Evolutionary conservation across 2,329 filamentous ascomycete species (phyloP).

Genomic region (Colletotrichum nymphaeae): DNA sequence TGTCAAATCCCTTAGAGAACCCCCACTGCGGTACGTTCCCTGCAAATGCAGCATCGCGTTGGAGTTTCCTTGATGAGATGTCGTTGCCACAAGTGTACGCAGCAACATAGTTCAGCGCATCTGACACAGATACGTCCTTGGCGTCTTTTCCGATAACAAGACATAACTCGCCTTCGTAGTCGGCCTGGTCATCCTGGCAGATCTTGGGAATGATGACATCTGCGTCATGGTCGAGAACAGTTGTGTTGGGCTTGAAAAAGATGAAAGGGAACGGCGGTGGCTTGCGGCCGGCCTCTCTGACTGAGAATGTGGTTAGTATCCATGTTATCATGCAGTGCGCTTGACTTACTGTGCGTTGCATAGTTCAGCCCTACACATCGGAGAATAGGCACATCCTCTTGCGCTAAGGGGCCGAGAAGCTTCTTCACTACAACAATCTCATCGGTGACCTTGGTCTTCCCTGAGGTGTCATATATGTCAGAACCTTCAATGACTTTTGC

Average conservation of each 20-base stretch:
- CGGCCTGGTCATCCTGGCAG: constrained; percentile 58
- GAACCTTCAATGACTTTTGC: constrained; percentile 63
- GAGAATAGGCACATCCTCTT: constrained; percentile 64
- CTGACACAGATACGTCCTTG: constrained; percentile 56
- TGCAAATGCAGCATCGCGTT: constrained; percentile 59
- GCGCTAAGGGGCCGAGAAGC: constrained; percentile 63
- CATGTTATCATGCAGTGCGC: background rate
- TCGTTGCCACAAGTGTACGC: constrained; percentile 68
- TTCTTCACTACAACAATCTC: constrained; percentile 64
- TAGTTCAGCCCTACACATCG: constrained; percentile 71
- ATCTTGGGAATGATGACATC: constrained; percentile 59
- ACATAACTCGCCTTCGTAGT: constrained; percentile 60
- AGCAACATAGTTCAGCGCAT: constrained; percentile 61
- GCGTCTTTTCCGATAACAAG: constrained; percentile 62
- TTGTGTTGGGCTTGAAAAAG: constrained; percentile 61
- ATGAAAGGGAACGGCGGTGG: constrained; percentile 60
- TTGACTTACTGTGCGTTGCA: constrained; percentile 60
- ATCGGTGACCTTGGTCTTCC: constrained; percentile 61
- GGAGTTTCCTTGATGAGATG: constrained; percentile 62
- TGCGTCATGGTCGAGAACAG: constrained; percentile 48
- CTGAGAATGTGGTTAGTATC: constrained; percentile 42
- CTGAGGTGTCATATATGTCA: constrained; percentile 59
- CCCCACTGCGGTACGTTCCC: constrained; percentile 67
- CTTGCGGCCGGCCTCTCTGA: constrained; percentile 62
- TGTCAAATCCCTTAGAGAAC: constrained; percentile 69